Conservation (phyloP, 768 basidiomycete genomes). For the Mycena maculata region DNA sequence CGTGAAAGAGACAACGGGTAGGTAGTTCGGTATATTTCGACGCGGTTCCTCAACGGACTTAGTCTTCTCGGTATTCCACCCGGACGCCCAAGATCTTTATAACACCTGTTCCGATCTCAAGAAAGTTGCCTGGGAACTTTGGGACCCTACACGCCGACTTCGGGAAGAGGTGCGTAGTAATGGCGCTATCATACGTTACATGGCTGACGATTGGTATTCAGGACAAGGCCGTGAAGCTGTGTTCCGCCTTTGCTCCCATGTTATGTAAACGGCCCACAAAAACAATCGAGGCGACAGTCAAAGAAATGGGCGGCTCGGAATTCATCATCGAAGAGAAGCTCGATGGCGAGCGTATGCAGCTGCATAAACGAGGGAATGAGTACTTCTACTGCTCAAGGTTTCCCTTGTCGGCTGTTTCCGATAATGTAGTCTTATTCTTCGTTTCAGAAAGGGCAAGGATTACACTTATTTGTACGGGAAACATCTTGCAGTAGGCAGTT, state of each 20-base stretch:
- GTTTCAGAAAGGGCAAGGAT: constrained; percentile 80
- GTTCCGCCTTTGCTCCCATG: constrained; percentile 93
- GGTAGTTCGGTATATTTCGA: no score
- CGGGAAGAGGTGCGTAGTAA: constrained; percentile 62
- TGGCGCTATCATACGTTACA: background rate
- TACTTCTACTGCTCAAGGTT: constrained; percentile 95
- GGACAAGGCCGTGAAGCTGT: constrained; percentile 88
- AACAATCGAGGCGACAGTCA: constrained; percentile 85
- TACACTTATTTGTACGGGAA: constrained; percentile 94
- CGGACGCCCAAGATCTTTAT: constrained; percentile 93
- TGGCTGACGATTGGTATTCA: constrained; percentile 41
- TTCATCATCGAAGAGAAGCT: constrained; percentile 98
- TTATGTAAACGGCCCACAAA: constrained; percentile 89
- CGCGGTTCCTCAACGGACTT: no score
- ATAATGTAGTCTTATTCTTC: constrained; percentile 4
- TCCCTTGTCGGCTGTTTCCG: constrained; percentile 31
- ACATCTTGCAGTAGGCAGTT: constrained; percentile 81
- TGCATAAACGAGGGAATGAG: constrained; percentile 92
- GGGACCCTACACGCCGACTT: constrained; percentile 77
- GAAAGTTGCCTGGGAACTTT: constrained; percentile 90
- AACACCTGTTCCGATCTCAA: constrained; percentile 98
- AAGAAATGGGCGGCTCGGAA: constrained; percentile 79
- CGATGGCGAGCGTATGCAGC: constrained; percentile 95
- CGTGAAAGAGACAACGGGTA: constrained; percentile 93
- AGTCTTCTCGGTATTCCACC: constrained; percentile 93